These are phyloP conservation scores for Globisporangium radiosum DNA, from an alignment of 352 stramenopile species.

Conservation along the genomic window DNA sequence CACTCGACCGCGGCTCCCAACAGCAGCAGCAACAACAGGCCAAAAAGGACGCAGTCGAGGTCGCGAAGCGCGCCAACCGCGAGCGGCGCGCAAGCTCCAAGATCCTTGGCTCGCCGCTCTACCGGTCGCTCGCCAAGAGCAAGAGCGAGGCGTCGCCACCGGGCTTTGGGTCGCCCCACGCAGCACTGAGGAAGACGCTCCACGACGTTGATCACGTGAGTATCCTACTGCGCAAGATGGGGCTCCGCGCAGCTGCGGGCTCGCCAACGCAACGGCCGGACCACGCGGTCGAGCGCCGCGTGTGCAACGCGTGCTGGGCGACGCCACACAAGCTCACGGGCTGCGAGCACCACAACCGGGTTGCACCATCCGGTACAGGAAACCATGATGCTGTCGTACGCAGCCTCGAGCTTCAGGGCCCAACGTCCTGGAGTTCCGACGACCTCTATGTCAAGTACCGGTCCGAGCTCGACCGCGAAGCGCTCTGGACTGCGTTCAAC, in stretches of 20 bases:
- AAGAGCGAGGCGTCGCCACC: constrained; percentile 17
- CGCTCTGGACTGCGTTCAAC: constrained; percentile 43
- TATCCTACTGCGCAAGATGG: constrained; percentile 62
- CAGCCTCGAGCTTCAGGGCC: constrained; percentile 57
- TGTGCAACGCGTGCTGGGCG: constrained; percentile 80
- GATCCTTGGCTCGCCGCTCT: constrained; percentile 62
- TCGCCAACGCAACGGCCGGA: constrained; percentile 38
- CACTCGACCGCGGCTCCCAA: constrained; percentile 16
- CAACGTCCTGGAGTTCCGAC: constrained; percentile 70
- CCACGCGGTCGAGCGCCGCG: constrained; percentile 66
- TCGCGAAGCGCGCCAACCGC: constrained; percentile 21
- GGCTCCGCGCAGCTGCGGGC: constrained; percentile 29
- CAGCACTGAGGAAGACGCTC: constrained; percentile 48
- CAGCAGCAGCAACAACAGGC: constrained; percentile 13
- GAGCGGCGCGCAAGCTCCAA: constrained; percentile 37
- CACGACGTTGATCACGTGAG: constrained; percentile 70
- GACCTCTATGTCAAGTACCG: constrained; percentile 82
- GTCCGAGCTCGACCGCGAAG: constrained; percentile 61
- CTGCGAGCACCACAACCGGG: constrained; percentile 52
- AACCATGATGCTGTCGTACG: constrained; percentile 3
- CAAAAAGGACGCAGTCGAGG: constrained; percentile 1
- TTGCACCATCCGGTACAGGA: constrained; percentile 22
- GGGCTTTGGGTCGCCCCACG: constrained; percentile 20
- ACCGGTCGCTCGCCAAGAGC: constrained; percentile 62
- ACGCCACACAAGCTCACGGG: constrained; percentile 46